Percentiles rank a stretch among this genome's conserved stretches.
Evolutionary conservation across 2,329 filamentous ascomycete genomes (phyloP).

Genomic region (Colletotrichum shisoi): DNA sequence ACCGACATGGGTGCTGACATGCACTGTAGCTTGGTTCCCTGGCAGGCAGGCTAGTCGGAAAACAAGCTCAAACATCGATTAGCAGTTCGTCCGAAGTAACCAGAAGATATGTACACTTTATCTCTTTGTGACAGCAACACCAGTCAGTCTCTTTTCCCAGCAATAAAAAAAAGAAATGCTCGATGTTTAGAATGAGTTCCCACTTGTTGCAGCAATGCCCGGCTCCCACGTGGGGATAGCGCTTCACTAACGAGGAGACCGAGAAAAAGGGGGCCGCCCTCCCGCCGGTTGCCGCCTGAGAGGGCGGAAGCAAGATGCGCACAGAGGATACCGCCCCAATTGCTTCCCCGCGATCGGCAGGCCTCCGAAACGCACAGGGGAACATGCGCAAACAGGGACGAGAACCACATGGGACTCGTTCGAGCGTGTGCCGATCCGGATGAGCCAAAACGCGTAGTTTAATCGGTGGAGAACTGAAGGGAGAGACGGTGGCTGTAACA

Average conservation of each 20-base stretch:
- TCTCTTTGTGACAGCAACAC: not conserved
- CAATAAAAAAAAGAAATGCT: not conserved
- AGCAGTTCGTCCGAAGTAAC: not conserved
- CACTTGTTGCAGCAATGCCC: not conserved
- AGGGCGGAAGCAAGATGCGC: conserved; percentile 9
- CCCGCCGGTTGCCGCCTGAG: not conserved
- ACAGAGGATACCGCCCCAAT: not conserved
- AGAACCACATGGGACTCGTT: not conserved
- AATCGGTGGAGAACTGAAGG: conserved; percentile 23
- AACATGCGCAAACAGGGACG: not conserved
- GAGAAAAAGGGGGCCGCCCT: not conserved
- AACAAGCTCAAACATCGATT: not conserved
- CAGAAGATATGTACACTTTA: not conserved
- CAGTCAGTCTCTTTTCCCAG: not conserved
- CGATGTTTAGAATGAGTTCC: not conserved
- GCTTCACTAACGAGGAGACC: conserved; percentile 16
- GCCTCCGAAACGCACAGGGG: conserved; percentile 3
- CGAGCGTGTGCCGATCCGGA: conserved; percentile 16
- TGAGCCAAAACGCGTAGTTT: conserved; percentile 27
- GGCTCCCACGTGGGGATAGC: not conserved
- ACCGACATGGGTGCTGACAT: conserved; percentile 7
- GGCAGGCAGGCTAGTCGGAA: not conserved
- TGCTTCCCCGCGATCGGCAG: not conserved
- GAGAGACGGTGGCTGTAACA: not conserved
- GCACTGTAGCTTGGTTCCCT: conserved; percentile 1